Evolutionary conservation across 2,329 filamentous ascomycete genomes (phyloP), one percentile per base, ranked within the genome.

Genomic region (Arthrobotrys megalospora): DNA sequence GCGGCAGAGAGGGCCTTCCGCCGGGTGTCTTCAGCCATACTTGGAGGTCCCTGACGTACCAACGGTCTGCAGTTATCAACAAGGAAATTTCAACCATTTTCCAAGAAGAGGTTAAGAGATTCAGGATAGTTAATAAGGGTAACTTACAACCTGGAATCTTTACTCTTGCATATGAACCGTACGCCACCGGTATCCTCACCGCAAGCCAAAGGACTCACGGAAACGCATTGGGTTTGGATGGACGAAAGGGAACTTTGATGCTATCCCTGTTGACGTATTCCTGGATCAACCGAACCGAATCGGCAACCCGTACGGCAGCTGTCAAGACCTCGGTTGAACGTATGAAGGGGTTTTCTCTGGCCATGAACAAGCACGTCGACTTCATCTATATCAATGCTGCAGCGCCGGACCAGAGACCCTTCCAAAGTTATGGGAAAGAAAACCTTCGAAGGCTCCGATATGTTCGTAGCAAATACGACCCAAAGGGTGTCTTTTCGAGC

Each of bases 331-430:
- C 69, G 1, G 69, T 64, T 24, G 50, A 66, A n/a, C 36, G 41
- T 45, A 67, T 65, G 38, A 36, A 55, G 52, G 41, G 21, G 4
- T 58, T 19, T 21, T 6, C 52, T 7, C 3, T 19, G n/a, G 52
- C 32, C 14, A 10, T 12, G 16, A 14, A 14, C n/a, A 62, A 60
- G 43, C 52, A 32, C 47, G 43, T 75, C 14, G 43, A 43, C 11
- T 86, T 83, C 45, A 76, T 87, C 32, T 87, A 87, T 80, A 83
- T 86, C 65, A 87, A 88, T 80, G 87, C 87, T 63, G 86, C 86
- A 0, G 83, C 83, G 14, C 81, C 82, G 41, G 82, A 82, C 28
- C 85, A 88, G 82, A 81, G 86, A 32, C 85, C 86, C 0, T 82
- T 87, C 28, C 53, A 79, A 0, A 82, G 83, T 11, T 88, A 87